A percentile compares a stretch with the other conserved stretches of the same genome.
Conservation (phyloP, 345 rosid genomes). For the Microcos paniculata region DNA sequence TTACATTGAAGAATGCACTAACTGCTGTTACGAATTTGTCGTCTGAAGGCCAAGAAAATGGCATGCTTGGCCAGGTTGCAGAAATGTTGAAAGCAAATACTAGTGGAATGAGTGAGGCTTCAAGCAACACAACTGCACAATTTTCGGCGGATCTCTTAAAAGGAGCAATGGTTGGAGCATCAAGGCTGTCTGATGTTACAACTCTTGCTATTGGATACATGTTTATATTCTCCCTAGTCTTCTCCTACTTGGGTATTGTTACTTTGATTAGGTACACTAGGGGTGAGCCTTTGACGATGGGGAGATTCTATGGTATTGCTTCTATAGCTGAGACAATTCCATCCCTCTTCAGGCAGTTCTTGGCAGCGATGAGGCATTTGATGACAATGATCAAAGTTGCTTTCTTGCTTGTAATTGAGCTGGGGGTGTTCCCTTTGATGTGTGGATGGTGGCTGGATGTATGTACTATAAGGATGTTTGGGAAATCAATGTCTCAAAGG, state of each 20-base stretch:
- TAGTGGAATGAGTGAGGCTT: constrained; percentile 51
- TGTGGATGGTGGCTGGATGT: constrained; percentile 99
- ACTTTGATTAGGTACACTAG: constrained; percentile 85
- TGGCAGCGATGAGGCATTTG: constrained; percentile 97
- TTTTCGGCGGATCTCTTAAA: constrained; percentile 62
- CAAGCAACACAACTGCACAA: constrained; percentile 53
- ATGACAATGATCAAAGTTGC: constrained; percentile 99
- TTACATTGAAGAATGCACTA: constrained; percentile 66
- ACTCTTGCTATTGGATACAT: constrained; percentile 93
- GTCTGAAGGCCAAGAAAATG: constrained; percentile 62
- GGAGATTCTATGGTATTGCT: constrained; percentile 83
- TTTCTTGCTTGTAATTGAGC: constrained; percentile 94
- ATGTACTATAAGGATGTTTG: constrained; percentile 93
- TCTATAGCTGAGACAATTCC: constrained; percentile 86
- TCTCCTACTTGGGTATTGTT: constrained; percentile 79
- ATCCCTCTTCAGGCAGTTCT: constrained; percentile 86
- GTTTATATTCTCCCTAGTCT: constrained; percentile 66
- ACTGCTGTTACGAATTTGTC: constrained; percentile 77
- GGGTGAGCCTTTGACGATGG: constrained; percentile 89
- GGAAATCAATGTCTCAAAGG: constrained; percentile 89
- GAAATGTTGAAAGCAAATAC: constrained; percentile 65
- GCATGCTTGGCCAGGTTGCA: constrained; percentile 55
- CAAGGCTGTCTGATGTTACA: constrained; percentile 91
- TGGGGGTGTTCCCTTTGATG: constrained; percentile 98
- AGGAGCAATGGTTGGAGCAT: constrained; percentile 59